A percentile compares a stretch with the other conserved stretches of the same genome.
Conservation (phyloP, 1,284 basidiomycete species). For the Trametes hirsuta region DNA sequence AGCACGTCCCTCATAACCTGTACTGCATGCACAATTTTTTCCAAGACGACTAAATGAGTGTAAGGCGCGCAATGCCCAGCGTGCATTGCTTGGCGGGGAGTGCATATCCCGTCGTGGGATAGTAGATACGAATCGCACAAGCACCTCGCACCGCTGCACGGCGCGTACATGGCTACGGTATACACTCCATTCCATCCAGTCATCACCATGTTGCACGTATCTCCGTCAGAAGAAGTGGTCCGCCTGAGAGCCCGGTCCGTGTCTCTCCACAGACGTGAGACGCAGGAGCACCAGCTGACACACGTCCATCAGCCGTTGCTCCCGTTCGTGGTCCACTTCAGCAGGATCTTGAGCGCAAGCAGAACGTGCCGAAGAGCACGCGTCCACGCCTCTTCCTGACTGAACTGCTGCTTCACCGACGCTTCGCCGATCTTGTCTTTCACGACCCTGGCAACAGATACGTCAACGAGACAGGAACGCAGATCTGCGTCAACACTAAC, state of each 20-base stretch:
- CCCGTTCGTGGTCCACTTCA: conserved; percentile 84
- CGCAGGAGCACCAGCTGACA: background rate
- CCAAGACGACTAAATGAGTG: too few relatives aligned
- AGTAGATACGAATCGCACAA: background rate
- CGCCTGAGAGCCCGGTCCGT: background rate
- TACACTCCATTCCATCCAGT: too few relatives aligned
- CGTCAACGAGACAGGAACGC: background rate
- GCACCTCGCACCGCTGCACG: too few relatives aligned
- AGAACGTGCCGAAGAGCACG: conserved; percentile 90
- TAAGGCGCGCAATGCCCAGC: too few relatives aligned
- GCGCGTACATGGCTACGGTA: too few relatives aligned
- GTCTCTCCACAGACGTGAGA: background rate
- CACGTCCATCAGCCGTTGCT: conserved; percentile 51
- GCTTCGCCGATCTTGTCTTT: conserved; percentile 97
- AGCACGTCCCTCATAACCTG: too few relatives aligned
- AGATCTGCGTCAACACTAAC: conserved; percentile 48
- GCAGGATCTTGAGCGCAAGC: conserved; percentile 82
- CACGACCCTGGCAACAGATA: conserved; percentile 60
- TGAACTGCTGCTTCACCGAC: conserved; percentile 92
- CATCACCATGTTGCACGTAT: too few relatives aligned
- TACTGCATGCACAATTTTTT: too few relatives aligned
- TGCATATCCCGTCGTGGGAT: too few relatives aligned
- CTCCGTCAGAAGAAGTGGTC: background rate
- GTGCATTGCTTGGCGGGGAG: too few relatives aligned
- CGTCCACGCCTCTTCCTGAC: conserved; percentile 96